Evolutionary conservation across 148 eudicot species (phyloP), one percentile per base, ranked within the genome.

Genomic region (Rhododendron ferrugineum): DNA sequence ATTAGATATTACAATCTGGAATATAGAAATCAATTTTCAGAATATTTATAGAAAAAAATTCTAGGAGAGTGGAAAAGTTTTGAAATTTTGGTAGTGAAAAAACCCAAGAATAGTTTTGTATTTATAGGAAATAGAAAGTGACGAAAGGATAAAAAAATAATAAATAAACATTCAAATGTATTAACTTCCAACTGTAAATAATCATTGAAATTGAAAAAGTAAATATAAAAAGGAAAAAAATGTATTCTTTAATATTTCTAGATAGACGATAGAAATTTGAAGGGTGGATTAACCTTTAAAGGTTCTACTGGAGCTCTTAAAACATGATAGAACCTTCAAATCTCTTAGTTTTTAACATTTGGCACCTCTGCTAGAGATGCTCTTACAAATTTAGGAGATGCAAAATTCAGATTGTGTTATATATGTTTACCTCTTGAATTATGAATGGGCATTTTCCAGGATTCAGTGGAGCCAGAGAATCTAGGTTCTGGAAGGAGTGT

Each of bases 401-500:
- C 28, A 58, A 73, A 75, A 54, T 30, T 78, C 34, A 26, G 37
- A 42, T 40, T 26, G 34, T 66, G 47, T 3, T 58, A 30, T 16
- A 62, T 83, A 9, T 32, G 14, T 86, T 20, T 76, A 64, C 9
- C 78, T 75, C 22, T 50, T 84, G 66, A 68, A 36, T 83, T 58
- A 77, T 81, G 79, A 52, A 68, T 85, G 54, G 50, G 46, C 44
- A 86, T 64, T 81, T 88, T 90, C 73, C 94, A 97, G 99, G 98
- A 91, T 86, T 90, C 92, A 80, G 87, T 85, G 47, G 93, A 93
- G 84, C 93, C 95, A 81, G 96, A 94, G 89, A 90, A 88, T 88
- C 92, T 97, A 84, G 93, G 93, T 86, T 84, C 94, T 86, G 92
- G 92, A 72, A 85, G 85, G 85, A 88, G 85, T 88, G 91, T 90